A percentile compares a stretch with the other conserved stretches of the same genome.
These are phyloP conservation scores for Amylocarpus encephaloides DNA, from an alignment of 2,329 filamentous ascomycete species.

Conservation along the genomic window DNA sequence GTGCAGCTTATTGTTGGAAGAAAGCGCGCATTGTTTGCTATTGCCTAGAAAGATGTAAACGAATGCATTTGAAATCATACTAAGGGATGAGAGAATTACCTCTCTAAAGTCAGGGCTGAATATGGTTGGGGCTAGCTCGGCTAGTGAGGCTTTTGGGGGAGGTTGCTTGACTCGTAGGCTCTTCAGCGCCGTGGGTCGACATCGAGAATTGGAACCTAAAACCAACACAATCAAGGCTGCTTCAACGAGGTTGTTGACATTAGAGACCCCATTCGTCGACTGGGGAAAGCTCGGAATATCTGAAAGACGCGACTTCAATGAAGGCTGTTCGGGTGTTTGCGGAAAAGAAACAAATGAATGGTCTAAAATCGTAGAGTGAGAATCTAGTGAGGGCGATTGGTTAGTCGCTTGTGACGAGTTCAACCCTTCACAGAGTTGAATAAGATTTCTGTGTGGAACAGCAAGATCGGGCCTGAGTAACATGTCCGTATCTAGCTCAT, in stretches of 20 bases:
- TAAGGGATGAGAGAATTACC: conserved; percentile 9
- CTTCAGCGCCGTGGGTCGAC: background rate
- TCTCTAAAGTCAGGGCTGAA: conserved; percentile 27
- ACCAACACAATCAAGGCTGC: conserved; percentile 14
- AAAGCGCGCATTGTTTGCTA: conserved; percentile 17
- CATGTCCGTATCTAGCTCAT: conserved; percentile 9
- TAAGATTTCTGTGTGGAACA: too few relatives aligned
- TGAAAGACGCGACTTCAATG: too few relatives aligned
- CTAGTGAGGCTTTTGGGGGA: conserved; percentile 10
- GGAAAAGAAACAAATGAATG: too few relatives aligned
- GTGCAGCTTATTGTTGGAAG: conserved; percentile 14
- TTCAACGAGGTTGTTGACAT: conserved; percentile 4
- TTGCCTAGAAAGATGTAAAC: conserved; percentile 10
- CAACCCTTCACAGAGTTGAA: too few relatives aligned
- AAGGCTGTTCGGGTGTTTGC: too few relatives aligned
- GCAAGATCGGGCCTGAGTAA: conserved; percentile 7
- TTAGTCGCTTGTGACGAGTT: too few relatives aligned
- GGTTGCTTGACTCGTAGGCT: conserved; percentile 13
- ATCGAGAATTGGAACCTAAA: conserved; percentile 2
- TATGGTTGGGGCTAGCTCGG: conserved; percentile 18
- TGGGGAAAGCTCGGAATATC: too few relatives aligned
- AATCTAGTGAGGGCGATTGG: too few relatives aligned
- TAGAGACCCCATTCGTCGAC: too few relatives aligned
- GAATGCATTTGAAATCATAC: background rate
- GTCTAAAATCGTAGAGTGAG: too few relatives aligned